These are phyloP conservation scores for Hanseniaspora gamundiae DNA, from an alignment of 1,139 yeast genomes.

Conservation along the genomic window DNA sequence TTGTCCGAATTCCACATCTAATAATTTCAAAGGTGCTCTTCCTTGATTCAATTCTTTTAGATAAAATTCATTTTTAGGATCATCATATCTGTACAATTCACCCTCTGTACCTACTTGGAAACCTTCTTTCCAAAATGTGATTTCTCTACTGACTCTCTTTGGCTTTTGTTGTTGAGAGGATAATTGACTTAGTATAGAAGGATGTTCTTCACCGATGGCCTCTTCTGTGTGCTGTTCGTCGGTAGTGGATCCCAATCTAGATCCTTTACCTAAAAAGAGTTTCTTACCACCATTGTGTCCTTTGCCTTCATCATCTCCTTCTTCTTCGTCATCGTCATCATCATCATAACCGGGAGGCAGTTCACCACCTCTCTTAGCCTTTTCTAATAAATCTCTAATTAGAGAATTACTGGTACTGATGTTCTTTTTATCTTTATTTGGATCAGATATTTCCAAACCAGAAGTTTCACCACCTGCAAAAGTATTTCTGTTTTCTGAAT, in stretches of 20 bases:
- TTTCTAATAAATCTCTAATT: conserved; percentile 46
- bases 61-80: conserved; percentile 69
- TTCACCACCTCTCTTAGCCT: conserved; percentile 41
- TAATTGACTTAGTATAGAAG: conserved; percentile 17
- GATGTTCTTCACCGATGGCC: conserved; percentile 19
- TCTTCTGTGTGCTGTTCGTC: conserved; percentile 28
- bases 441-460: conserved; percentile 87
- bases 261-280: conserved; percentile 58
- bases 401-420: conserved; percentile 28
- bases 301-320: conserved; percentile 19
- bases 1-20: conserved; percentile 81
- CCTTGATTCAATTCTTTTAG: conserved; percentile 78
- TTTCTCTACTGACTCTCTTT: conserved; percentile 49
- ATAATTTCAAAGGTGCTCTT: conserved; percentile 77
- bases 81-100: conserved; percentile 73
- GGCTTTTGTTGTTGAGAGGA: conserved; percentile 15
- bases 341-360: conserved; percentile 25
- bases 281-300: conserved; percentile 8
- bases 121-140: conserved; percentile 94
- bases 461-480: conserved; percentile 93
- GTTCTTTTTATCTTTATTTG: conserved; percentile 34
- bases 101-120: conserved; percentile 85
- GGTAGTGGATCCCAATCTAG: conserved; percentile 48
- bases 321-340: conserved; percentile 29
- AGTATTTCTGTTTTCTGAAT: conserved; percentile 56